Evolutionary conservation across 2,329 filamentous ascomycete genomes (phyloP).

Genomic region (Trematosphaeria pertusa): DNA sequence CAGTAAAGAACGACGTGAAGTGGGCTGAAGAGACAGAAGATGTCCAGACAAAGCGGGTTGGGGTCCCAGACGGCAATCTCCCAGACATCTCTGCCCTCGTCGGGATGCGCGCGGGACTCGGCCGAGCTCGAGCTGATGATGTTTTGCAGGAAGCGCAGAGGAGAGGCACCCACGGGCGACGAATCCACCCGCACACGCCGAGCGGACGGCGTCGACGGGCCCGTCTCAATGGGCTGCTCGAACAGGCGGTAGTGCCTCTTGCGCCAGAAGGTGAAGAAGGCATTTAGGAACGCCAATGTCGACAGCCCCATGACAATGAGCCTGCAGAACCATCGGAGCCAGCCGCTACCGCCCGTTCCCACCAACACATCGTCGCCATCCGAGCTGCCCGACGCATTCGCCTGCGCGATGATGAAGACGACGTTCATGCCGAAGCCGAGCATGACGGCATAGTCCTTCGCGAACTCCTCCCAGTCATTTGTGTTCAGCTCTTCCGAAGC

Average conservation of each 20-base stretch:
- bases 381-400: slow-evolving; percentile 64
- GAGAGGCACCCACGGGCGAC: slow-evolving; percentile 77
- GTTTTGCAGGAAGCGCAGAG: slow-evolving; percentile 75
- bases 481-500: slow-evolving; percentile 92
- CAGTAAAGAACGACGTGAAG: slow-evolving; percentile 91
- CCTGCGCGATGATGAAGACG: slow-evolving; percentile 79
- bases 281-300: slow-evolving; percentile 73
- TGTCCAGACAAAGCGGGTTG: slow-evolving; percentile 77
- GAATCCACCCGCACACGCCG: slow-evolving; percentile 88
- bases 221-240: slow-evolving; percentile 79
- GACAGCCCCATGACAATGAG: slow-evolving; percentile 75
- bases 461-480: slow-evolving; percentile 82
- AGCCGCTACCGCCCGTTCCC: slow-evolving; percentile 60
- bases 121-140: slow-evolving; percentile 71
- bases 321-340: slow-evolving; percentile 71
- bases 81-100: slow-evolving; percentile 88
- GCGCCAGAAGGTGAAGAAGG: slow-evolving; percentile 80
- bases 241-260: slow-evolving; percentile 91
- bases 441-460: slow-evolving; percentile 75
- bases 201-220: slow-evolving; percentile 82
- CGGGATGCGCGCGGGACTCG: slow-evolving; percentile 83
- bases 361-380: slow-evolving; percentile 83
- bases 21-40: slow-evolving; percentile 92
- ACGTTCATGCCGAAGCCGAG: slow-evolving; percentile 80
- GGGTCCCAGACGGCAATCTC: slow-evolving; percentile 95